Evolutionary conservation across 2,329 filamentous ascomycete species (phyloP), one percentile per base, ranked within the genome.

Genomic region (Alternaria longipes): DNA sequence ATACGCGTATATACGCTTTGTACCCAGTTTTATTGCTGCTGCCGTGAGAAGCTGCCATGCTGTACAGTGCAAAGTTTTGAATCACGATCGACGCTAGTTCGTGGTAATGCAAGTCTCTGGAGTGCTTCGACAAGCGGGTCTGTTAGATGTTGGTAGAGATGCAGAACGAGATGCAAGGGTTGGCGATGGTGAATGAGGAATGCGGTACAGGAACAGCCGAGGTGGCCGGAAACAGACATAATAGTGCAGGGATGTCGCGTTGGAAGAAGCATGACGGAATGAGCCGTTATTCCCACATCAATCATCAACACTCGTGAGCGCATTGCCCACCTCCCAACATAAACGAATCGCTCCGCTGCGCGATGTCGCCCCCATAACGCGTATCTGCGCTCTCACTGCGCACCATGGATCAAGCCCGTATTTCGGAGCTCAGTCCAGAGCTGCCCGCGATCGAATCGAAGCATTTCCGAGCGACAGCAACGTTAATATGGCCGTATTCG

Each of bases 401-500:
- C 56, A 56, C 28, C 51, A 79, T 78, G 76, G 72, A 75, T 49
- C 64, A 57, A 16, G 51, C 72, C 30, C 68, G 68, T 28, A 79
- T 80, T 34, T 66, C 76, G 11, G 68, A 74, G 62, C 70, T 79
- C 57, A 62, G 59, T 34, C 78, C 77, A 41, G 65, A 73, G 55
- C 71, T 77, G 18, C 62, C 72, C 28, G 65, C 60, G 14, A 67
- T 66, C 54, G 70, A 75, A 20, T 71, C 74, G 18, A 75, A 74
- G 66, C 70, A 75, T 20, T 75, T 97, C 32, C 85, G 87, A 59
- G 93, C 91, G 40, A 84, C 91, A 16, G 87, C 97, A 22, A 94
- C 93, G 8, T 87, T 98, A 36, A 89, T 92, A 59, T 98, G 94
- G 94, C 94, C 94, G 0, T 97, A 92, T 79, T 97, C 91, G 66